Evolutionary conservation across 441 rosid species (phyloP).

Genomic region (Heliophila coronopifolia): DNA sequence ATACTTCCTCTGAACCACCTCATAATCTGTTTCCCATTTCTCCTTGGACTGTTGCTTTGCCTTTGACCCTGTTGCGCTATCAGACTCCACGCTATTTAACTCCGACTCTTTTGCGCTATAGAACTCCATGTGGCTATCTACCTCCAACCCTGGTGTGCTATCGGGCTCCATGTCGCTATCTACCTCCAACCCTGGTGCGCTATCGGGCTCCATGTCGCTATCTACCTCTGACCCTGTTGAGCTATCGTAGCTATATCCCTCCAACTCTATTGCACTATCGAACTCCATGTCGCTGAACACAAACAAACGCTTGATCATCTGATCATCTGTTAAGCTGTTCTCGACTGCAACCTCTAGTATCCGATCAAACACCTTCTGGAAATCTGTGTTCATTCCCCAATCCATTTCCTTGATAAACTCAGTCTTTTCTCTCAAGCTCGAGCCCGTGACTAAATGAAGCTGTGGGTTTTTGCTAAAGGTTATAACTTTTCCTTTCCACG

Average conservation of each 20-base stretch:
- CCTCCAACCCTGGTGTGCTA: too few species aligned
- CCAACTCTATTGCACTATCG: constrained; percentile 26
- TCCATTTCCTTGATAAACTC: constrained; percentile 31
- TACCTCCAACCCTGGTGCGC: too few species aligned
- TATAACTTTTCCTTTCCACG: constrained; percentile 50
- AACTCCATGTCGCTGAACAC: constrained; percentile 54
- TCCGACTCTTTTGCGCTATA: too few species aligned
- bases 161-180: too few species aligned
- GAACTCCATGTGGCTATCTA: too few species aligned
- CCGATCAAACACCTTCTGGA: constrained; percentile 43
- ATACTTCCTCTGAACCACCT: constrained; percentile 34
- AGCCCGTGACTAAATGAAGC: constrained; percentile 34
- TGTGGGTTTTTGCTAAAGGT: constrained; percentile 38
- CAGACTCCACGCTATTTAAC: too few species aligned
- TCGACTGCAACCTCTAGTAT: constrained; percentile 34
- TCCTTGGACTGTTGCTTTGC: constrained; percentile 7
- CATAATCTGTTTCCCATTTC: constrained; percentile 41
- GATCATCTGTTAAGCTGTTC: constrained; percentile 26
- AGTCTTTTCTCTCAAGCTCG: constrained; percentile 30
- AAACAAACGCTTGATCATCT: constrained; percentile 41
- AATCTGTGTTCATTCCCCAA: constrained; percentile 33
- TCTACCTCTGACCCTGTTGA: too few species aligned
- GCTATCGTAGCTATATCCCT: too few species aligned
- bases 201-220: too few species aligned
- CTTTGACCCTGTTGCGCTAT: too few species aligned